Conservation (phyloP, 768 basidiomycete species). For the Podaxis rugospora region DNA sequence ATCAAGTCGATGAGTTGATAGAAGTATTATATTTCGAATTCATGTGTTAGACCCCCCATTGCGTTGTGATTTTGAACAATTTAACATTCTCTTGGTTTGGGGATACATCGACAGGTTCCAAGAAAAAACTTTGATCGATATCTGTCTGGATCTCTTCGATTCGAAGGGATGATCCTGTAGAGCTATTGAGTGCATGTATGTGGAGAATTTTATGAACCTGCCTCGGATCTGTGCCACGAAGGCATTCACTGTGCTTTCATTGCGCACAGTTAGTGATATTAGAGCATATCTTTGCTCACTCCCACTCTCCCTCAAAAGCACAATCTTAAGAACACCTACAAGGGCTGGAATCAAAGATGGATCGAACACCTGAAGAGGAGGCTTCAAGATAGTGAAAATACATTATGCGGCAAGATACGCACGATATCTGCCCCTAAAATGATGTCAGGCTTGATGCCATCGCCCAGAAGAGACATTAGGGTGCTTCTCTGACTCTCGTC, state of each 20-base stretch:
- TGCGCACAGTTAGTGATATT: slow-evolving; percentile 55
- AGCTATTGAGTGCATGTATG: background rate
- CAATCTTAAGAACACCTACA: slow-evolving; percentile 42
- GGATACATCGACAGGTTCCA: slow-evolving; percentile 21
- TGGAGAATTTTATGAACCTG: slow-evolving; percentile 10
- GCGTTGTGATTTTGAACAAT: slow-evolving; percentile 36
- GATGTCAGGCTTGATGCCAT: slow-evolving; percentile 46
- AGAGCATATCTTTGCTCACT: slow-evolving; percentile 25
- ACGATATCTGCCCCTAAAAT: slow-evolving; percentile 72
- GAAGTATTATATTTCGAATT: background rate
- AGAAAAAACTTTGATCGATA: slow-evolving; percentile 14
- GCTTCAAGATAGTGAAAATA: background rate
- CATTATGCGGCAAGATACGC: slow-evolving; percentile 7
- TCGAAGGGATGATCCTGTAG: slow-evolving; percentile 12
- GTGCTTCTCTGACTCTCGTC: slow-evolving; percentile 22
- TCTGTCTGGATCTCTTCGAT: slow-evolving; percentile 13
- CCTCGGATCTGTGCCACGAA: slow-evolving; percentile 39
- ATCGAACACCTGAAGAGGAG: slow-evolving; percentile 56
- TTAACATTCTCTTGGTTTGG: slow-evolving; percentile 29
- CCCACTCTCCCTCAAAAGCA: slow-evolving; percentile 26
- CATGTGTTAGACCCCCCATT: background rate
- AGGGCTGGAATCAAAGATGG: slow-evolving; percentile 56
- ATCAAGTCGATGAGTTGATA: slow-evolving; percentile 47
- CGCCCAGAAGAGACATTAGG: slow-evolving; percentile 29
- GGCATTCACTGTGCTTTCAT: slow-evolving; percentile 41